Evolutionary conservation across 305 asterid genomes (phyloP).

Genomic region (Fraxinus ornus): DNA sequence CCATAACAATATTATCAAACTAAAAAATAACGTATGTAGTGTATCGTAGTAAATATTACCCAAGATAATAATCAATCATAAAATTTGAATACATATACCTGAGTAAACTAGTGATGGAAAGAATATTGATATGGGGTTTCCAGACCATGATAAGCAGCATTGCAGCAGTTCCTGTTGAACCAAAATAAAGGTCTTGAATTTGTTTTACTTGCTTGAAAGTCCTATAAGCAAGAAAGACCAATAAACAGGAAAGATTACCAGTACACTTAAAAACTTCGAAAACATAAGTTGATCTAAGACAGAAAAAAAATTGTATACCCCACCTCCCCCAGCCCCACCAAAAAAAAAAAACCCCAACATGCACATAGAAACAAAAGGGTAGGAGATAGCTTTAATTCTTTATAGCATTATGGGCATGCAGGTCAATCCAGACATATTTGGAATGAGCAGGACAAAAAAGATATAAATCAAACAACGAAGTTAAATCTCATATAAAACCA

Average conservation of each 20-base stretch:
- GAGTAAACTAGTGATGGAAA: conserved; percentile 71
- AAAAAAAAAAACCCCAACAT: no score
- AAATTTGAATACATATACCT: conserved; percentile 48
- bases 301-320: no score
- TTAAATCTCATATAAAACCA: conserved; percentile 2
- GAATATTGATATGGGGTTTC: conserved; percentile 69
- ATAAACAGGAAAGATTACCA: conserved; percentile 8
- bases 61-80: conserved; percentile 19
- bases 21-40: neutral
- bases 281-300: neutral
- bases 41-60: neutral
- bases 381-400: neutral
- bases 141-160: conserved; percentile 95
- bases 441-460: neutral
- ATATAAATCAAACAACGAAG: neutral
- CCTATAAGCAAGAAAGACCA: conserved; percentile 21
- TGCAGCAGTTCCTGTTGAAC: conserved; percentile 79
- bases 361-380: neutral
- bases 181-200: conserved; percentile 6
- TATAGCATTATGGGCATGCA: neutral
- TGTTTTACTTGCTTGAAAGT: conserved; percentile 8
- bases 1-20: conserved; percentile 16
- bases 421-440: neutral
- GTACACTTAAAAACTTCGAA: conserved; percentile 13
- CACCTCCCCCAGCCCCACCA: no score